Evolutionary conservation across 768 basidiomycete species (phyloP).

Genomic region (Hericium coralloides): DNA sequence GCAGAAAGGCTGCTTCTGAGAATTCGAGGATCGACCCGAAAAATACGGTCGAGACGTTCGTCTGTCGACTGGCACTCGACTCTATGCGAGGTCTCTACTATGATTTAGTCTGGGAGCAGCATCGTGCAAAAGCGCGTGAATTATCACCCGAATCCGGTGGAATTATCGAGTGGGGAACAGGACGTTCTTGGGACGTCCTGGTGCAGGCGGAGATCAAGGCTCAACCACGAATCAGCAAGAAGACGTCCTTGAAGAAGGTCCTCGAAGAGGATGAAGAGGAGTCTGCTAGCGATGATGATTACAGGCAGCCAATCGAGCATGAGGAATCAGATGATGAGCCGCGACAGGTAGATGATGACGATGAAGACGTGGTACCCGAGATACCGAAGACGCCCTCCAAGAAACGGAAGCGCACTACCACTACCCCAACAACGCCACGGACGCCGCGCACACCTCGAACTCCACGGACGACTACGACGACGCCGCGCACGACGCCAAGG

Average conservation of each 20-base stretch:
- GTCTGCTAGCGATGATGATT: constrained; percentile 10
- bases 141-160: constrained; percentile 1
- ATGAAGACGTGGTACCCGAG: constrained; percentile 14
- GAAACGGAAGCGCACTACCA: constrained; percentile 36
- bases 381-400: constrained; percentile 43
- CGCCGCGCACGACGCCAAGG: constrained; percentile 10
- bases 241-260: background rate
- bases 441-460: constrained; percentile 17
- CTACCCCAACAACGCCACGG: constrained; percentile 6
- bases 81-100: constrained; percentile 54
- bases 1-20: background rate
- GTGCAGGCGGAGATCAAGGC: constrained; percentile 3
- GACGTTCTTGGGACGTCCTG: constrained; percentile 14
- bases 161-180: constrained; percentile 11
- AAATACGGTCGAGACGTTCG: constrained; percentile 25
- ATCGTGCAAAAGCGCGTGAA: constrained; percentile 32
- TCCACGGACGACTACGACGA: constrained; percentile 7
- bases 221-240: constrained; percentile 1
- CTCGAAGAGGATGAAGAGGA: constrained; percentile 6
- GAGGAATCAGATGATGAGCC: constrained; percentile 31
- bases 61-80: constrained; percentile 52
- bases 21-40: background rate
- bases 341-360: constrained; percentile 14
- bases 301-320: constrained; percentile 15
- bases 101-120: constrained; percentile 47